Base-by-base conservation (phyloP, 345 rosid genomes). In the Toxicodendron radicans region DNA sequence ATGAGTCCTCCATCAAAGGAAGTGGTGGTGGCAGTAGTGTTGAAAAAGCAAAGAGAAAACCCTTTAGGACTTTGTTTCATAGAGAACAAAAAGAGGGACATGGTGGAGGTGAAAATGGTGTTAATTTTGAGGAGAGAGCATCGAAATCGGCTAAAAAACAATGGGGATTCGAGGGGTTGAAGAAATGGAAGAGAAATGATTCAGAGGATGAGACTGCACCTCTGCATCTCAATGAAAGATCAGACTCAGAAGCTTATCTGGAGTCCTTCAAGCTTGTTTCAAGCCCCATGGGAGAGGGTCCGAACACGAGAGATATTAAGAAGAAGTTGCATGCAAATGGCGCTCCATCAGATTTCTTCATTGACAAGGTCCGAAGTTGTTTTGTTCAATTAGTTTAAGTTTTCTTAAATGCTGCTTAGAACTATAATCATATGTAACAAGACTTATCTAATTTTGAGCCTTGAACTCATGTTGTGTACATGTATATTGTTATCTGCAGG, bases 341-440 rank as follows among this genome's bases (percentile, higher is more conserved):
- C 33, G 78, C 91, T 72, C 80, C 90, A 43, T 87, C 96, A 1
- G 92, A 91, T 85, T 91, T 89, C 76, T 91, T 89, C 84, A 81
- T 89, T 27, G 96, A 89, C 18, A 91, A 91, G 90, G 96, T 91
- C 49, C 12, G 17, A 14, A 33, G 0, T 41, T 38, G 7, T 16
- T 32, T 4, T 30, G 1, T 38, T 38, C 43, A 38, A 7, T 38
- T 38, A 7, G 43, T 8, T 38, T 4, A 7, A 21, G 0, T 41
- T 41, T 13, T 2, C 54, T 1, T 51, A 5, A 51, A 51, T 51
- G 16, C 18, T 13, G 52, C 52, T 11, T 48, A 48, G 0, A 51
- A 51, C 18, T 51, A 13, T 51, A 4, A 14, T 8, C 8, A 6
- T 7, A 38, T 38, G 8, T 38, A 38, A 38, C 43, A 38, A 38